Evolutionary conservation across 1,284 basidiomycete genomes (phyloP).

Genomic region (Sphagnurus paluster): DNA sequence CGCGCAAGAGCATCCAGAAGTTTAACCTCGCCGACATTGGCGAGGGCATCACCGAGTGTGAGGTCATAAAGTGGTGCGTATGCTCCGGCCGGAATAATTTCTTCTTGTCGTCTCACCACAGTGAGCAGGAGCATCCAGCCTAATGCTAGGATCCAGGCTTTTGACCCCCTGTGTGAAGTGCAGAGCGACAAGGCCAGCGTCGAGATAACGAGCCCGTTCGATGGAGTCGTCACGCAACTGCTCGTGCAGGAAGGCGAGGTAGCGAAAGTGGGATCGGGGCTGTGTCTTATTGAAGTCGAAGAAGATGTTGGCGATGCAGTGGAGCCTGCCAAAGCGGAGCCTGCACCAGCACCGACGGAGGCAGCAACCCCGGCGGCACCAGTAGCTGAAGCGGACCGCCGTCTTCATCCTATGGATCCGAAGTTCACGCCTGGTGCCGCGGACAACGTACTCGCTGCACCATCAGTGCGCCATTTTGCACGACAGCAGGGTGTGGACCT

Average conservation of each 20-base stretch:
- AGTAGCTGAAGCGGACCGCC: slow-evolving; percentile 20
- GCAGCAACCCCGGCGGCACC: slow-evolving; percentile 5
- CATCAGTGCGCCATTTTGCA: slow-evolving; percentile 79
- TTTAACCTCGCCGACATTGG: slow-evolving; percentile 97
- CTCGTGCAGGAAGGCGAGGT: slow-evolving; percentile 83
- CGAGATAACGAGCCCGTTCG: slow-evolving; percentile 89
- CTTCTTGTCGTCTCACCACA: neutral
- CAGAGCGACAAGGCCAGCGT: slow-evolving; percentile 95
- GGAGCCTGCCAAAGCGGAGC: neutral
- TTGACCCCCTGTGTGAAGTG: slow-evolving; percentile 91
- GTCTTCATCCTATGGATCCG: slow-evolving; percentile 68
- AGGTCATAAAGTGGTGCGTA: slow-evolving; percentile 84
- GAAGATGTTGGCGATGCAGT: slow-evolving; percentile 40
- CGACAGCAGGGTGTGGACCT: slow-evolving; percentile 68
- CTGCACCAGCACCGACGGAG: neutral
- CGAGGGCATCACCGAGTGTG: slow-evolving; percentile 90
- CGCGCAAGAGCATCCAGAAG: slow-evolving; percentile 51
- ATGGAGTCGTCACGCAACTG: slow-evolving; percentile 74
- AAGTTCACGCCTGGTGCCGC: slow-evolving; percentile 31
- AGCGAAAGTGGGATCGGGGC: slow-evolving; percentile 81
- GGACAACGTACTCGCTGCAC: slow-evolving; percentile 60
- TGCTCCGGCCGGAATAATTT: slow-evolving; percentile 23
- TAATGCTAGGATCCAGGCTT: slow-evolving; percentile 62
- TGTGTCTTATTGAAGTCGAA: slow-evolving; percentile 85
- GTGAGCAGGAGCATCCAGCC: slow-evolving; percentile 63